These are phyloP conservation scores for Solanum boliviense DNA, from an alignment of 257 asterid species.

Conservation along the genomic window DNA sequence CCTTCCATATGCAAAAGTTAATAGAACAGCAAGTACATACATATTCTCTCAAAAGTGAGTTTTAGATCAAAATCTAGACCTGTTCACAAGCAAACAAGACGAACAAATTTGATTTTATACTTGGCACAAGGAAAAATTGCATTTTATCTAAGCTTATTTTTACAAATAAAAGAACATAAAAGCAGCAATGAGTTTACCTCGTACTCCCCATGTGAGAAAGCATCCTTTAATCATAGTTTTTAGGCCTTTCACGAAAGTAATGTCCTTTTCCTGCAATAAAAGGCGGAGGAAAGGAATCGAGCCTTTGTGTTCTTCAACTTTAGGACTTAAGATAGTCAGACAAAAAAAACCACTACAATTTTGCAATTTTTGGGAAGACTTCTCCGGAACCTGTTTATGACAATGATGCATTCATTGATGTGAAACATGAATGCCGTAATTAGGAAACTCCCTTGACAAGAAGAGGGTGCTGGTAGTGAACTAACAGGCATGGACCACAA, in stretches of 20 bases:
- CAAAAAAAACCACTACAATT: not conserved
- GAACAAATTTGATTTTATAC: not conserved
- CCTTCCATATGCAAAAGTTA: not conserved
- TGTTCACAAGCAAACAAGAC: not conserved
- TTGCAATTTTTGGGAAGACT: not conserved
- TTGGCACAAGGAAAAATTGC: not conserved
- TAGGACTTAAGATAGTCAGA: not conserved
- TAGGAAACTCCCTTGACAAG: not conserved
- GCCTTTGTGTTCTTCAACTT: not conserved
- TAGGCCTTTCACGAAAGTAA: not conserved
- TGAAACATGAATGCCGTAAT: not conserved
- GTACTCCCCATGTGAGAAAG: not conserved
- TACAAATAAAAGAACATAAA: not conserved
- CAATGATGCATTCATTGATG: not conserved
- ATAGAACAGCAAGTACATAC: not conserved
- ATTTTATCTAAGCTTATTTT: not conserved
- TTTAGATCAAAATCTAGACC: not conserved
- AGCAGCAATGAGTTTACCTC: not conserved
- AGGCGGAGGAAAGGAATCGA: not conserved
- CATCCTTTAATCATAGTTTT: not conserved
- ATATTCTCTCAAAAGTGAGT: not conserved
- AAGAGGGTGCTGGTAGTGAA: not conserved
- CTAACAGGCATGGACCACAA: not conserved
- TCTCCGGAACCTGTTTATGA: too few species aligned
- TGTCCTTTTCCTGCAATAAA: not conserved